Percentiles rank a stretch among this genome's conserved stretches.
These are phyloP conservation scores for Hypoxylon intermedium DNA, from an alignment of 495 filamentous ascomycete genomes.

Conservation along the genomic window DNA sequence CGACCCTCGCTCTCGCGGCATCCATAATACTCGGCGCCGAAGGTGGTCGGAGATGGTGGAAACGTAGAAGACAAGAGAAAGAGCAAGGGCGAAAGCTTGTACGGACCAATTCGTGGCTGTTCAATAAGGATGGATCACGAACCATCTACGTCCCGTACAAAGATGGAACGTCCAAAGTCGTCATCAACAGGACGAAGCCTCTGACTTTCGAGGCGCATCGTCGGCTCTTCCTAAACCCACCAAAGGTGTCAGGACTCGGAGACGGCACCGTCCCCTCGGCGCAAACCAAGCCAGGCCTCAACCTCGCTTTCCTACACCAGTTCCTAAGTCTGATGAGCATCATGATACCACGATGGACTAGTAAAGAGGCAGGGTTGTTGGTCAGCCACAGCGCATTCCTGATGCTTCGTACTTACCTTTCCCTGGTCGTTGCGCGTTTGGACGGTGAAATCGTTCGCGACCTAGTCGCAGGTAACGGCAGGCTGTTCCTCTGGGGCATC, in stretches of 20 bases:
- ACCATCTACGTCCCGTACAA: slow-evolving; percentile 95
- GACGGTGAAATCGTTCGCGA: slow-evolving; percentile 97
- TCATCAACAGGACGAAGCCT: slow-evolving; percentile 89
- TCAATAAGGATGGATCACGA: slow-evolving; percentile 90
- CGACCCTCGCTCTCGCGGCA: slow-evolving; percentile 73
- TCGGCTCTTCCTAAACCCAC: slow-evolving; percentile 89
- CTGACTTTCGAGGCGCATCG: slow-evolving; percentile 97
- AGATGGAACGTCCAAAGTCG: slow-evolving; percentile 84
- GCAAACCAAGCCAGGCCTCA: slow-evolving; percentile 91
- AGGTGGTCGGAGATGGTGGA: slow-evolving; percentile 77
- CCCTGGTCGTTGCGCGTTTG: slow-evolving; percentile 86
- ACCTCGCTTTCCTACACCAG: slow-evolving; percentile 97
- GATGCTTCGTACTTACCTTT: slow-evolving; percentile 91
- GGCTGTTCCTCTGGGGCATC: slow-evolving; percentile 85
- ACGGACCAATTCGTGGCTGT: slow-evolving; percentile 88
- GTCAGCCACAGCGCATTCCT: slow-evolving; percentile 87
- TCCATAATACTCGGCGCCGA: slow-evolving; percentile 79
- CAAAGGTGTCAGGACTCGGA: slow-evolving; percentile 74
- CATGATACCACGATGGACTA: slow-evolving; percentile 93
- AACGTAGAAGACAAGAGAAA: slow-evolving; percentile 71
- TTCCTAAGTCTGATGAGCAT: slow-evolving; percentile 94
- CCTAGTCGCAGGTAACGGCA: slow-evolving; percentile 91
- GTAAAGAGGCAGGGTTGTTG: slow-evolving; percentile 91
- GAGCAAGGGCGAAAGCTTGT: slow-evolving; percentile 80
- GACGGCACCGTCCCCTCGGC: slow-evolving; percentile 84